Percentiles rank a stretch among this genome's conserved stretches.
Evolutionary conservation across 306 rosid genomes (phyloP).

Genomic region (Lupinus albus): DNA sequence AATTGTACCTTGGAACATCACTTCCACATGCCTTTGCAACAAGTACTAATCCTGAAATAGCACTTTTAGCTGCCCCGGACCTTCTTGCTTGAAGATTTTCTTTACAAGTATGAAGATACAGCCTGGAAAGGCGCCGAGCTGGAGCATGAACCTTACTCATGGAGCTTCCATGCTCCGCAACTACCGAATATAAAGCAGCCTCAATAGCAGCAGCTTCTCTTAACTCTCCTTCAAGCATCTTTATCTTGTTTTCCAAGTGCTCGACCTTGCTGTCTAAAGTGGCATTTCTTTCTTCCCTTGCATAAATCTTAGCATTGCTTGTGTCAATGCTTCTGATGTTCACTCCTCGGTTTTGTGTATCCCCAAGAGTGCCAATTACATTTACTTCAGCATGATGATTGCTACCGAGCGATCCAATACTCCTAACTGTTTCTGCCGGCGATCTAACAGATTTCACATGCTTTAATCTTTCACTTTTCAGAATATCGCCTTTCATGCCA

Average conservation of each 20-base stretch:
- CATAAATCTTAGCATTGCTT: constrained; percentile 74
- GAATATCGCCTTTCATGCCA: constrained; percentile 46
- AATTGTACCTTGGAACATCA: constrained; percentile 87
- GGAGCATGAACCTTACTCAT: constrained; percentile 97
- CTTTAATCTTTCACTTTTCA: constrained; percentile 61
- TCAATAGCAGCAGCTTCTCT: constrained; percentile 92
- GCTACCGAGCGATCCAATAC: constrained; percentile 46
- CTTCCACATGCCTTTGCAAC: constrained; percentile 98
- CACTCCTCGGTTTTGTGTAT: constrained; percentile 51
- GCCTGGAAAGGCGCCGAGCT: constrained; percentile 91
- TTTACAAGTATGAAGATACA: constrained; percentile 85
- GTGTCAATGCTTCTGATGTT: constrained; percentile 55
- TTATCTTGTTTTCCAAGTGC: constrained; percentile 74
- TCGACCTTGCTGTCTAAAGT: constrained; percentile 68
- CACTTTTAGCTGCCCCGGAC: constrained; percentile 85
- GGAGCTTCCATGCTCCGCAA: constrained; percentile 99
- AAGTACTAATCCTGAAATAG: constrained; percentile 88
- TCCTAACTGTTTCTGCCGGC: constrained; percentile 56
- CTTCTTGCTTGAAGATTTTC: constrained; percentile 64
- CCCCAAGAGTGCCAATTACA: constrained; percentile 55
- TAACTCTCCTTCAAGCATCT: constrained; percentile 91
- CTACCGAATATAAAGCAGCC: constrained; percentile 88
- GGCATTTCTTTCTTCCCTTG: constrained; percentile 66
- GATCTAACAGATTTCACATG: constrained; percentile 86
- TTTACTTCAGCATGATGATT: constrained; percentile 51